Evolutionary conservation across 805 yeast genomes (phyloP).

Genomic region (Naumovozyma dairenensis): DNA sequence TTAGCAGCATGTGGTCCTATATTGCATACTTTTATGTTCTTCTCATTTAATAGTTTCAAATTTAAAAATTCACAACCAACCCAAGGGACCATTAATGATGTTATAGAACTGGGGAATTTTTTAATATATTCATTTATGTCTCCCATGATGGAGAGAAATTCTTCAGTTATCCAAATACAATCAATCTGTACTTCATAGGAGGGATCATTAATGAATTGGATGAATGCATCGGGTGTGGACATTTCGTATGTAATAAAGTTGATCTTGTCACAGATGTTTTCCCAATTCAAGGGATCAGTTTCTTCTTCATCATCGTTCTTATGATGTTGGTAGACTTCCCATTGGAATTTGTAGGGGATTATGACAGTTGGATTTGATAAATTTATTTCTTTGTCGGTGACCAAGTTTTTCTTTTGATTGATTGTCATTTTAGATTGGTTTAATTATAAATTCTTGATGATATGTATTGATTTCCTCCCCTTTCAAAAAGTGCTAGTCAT

Average conservation of each 20-base stretch:
- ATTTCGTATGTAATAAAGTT: slow-evolving; percentile 33
- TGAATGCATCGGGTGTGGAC: slow-evolving; percentile 34
- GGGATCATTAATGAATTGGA: slow-evolving; percentile 33
- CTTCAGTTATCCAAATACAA: slow-evolving; percentile 49
- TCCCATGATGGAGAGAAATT: slow-evolving; percentile 36
- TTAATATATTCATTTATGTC: slow-evolving; percentile 38
- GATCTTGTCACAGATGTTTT: slow-evolving; percentile 24
- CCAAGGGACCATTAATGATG: slow-evolving; percentile 45
- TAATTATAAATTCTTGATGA: too few species aligned
- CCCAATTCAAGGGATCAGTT: slow-evolving; percentile 37
- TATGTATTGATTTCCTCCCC: too few species aligned
- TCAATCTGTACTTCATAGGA: slow-evolving; percentile 35
- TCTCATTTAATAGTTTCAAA: slow-evolving; percentile 32
- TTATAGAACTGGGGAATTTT: slow-evolving; percentile 38
- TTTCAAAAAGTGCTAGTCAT: too few species aligned
- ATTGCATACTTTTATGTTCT: slow-evolving; percentile 47
- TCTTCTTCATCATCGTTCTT: too few species aligned
- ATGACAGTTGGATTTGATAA: slow-evolving; percentile 18
- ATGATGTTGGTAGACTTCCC: too few species aligned
- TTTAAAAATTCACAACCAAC: slow-evolving; percentile 53
- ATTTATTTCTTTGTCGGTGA: too few species aligned
- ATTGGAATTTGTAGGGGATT: slow-evolving; percentile 28
- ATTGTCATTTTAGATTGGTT: too few species aligned
- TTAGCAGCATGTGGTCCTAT: slow-evolving; percentile 50
- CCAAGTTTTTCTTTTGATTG: too few species aligned